Evolutionary conservation across 176 grass and related monocot genomes (phyloP).

Genomic region (Alloteropsis semialata): DNA sequence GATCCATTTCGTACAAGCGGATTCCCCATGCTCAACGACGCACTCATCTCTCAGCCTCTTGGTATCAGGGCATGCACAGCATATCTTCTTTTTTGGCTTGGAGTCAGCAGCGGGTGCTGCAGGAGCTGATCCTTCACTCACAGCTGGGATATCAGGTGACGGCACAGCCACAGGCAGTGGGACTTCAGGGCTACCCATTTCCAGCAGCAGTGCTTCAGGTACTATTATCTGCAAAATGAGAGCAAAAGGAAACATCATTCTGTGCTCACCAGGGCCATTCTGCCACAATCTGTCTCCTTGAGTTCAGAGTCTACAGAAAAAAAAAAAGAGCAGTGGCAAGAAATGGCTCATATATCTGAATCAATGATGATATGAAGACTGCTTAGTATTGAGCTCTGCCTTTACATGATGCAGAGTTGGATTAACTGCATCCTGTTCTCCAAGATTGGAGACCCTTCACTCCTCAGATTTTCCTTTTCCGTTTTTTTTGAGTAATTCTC

Average conservation of each 20-base stretch:
- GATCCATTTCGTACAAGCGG: conserved; percentile 62
- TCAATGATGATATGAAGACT: not conserved
- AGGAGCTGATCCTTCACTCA: conserved; percentile 21
- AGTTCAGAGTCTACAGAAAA: not conserved
- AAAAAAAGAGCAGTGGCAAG: not conserved
- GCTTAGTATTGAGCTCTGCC: not conserved
- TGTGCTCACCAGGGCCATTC: not conserved
- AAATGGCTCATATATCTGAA: not conserved
- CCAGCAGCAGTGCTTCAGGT: not conserved
- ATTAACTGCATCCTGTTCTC: not conserved
- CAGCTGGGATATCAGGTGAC: conserved; percentile 1
- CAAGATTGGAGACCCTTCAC: not conserved
- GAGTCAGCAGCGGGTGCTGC: conserved; percentile 4
- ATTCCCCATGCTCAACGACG: conserved; percentile 58
- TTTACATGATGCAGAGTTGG: not conserved
- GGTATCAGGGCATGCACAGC: conserved; percentile 88
- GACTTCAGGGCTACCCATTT: conserved; percentile 35
- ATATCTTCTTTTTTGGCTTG: conserved; percentile 91
- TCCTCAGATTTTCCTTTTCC: not conserved
- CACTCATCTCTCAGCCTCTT: conserved; percentile 83
- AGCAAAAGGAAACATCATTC: not conserved
- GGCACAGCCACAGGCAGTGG: conserved; percentile 2
- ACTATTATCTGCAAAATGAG: conserved; percentile 9
- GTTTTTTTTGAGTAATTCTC: not conserved
- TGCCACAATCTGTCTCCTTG: not conserved